Evolutionary conservation across 2,329 filamentous ascomycete genomes (phyloP).

Genomic region (Apiospora marii): DNA sequence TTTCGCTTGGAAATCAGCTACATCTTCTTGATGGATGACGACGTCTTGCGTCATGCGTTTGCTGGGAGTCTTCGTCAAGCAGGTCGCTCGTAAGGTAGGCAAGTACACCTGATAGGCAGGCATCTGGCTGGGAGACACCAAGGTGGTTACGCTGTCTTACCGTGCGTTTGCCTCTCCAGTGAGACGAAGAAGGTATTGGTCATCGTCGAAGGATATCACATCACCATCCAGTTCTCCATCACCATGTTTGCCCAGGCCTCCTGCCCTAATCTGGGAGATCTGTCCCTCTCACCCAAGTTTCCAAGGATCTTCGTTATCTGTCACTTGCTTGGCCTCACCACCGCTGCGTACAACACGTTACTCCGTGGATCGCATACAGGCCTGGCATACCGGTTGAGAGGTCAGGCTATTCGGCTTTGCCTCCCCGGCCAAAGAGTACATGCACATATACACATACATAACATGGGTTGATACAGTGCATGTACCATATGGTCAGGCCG

Average conservation of each 20-base stretch:
- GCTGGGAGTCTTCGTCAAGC: not conserved
- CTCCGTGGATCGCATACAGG: not conserved
- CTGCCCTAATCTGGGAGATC: not conserved
- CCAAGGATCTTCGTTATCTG: conserved; percentile 30
- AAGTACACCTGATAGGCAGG: not conserved
- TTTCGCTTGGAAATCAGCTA: not conserved
- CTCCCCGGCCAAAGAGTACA: conserved; percentile 10
- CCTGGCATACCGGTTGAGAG: not conserved
- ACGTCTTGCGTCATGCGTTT: not conserved
- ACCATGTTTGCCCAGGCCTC: conserved; percentile 34
- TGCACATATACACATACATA: not conserved
- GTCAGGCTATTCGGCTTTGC: not conserved
- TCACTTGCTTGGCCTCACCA: conserved; percentile 31
- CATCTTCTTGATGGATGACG: not conserved
- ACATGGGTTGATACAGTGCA: not conserved
- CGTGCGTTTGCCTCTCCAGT: conserved; percentile 39
- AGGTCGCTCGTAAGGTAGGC: not conserved
- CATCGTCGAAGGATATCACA: conserved; percentile 29
- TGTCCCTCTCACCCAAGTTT: not conserved
- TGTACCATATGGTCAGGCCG: not conserved
- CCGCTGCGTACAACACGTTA: conserved; percentile 3
- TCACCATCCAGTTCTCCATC: conserved; percentile 15
- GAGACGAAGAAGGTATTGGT: conserved; percentile 36
- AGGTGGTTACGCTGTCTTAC: conserved; percentile 35
- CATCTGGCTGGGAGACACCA: conserved; percentile 6